Evolutionary conservation across 2,329 filamentous ascomycete genomes (phyloP).

Genomic region (Cercospora citrullina): DNA sequence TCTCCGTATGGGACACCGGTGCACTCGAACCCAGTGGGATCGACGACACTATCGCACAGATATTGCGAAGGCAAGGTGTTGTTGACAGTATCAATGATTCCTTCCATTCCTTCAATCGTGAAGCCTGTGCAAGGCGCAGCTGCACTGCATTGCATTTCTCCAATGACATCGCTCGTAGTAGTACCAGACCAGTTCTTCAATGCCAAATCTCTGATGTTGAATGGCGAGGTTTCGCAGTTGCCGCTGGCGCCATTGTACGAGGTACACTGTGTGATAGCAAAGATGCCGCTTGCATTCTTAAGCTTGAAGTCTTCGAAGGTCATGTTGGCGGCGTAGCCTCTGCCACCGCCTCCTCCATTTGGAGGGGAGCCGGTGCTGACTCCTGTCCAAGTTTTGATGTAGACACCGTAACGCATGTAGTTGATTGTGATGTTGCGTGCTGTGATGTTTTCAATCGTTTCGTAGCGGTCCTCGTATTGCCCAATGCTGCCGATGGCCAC

Average conservation of each 20-base stretch:
- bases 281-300: conserved; percentile 28
- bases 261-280: conserved; percentile 32
- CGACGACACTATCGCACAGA: conserved; percentile 30
- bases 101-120: conserved; percentile 12
- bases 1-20: conserved; percentile 28
- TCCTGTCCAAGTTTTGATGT: conserved; percentile 61
- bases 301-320: conserved; percentile 38
- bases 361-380: conserved; percentile 50
- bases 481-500: conserved; percentile 59
- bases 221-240: conserved; percentile 37
- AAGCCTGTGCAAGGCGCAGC: conserved; percentile 31
- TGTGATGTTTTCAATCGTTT: conserved; percentile 53
- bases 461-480: conserved; percentile 52
- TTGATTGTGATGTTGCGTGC: conserved; percentile 46
- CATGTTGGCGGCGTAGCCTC: conserved; percentile 47
- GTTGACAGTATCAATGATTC: conserved; percentile 19
- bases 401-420: conserved; percentile 24
- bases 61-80: conserved; percentile 26
- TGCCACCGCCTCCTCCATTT: conserved; percentile 59
- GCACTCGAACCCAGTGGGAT: conserved; percentile 30
- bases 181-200: conserved; percentile 37
- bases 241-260: conserved; percentile 27
- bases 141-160: conserved; percentile 32
- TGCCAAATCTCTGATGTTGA: conserved; percentile 42
- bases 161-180: conserved; percentile 24